Base-by-base conservation (phyloP, 23 red algal species). In the Agarophyton chilense region DNA sequence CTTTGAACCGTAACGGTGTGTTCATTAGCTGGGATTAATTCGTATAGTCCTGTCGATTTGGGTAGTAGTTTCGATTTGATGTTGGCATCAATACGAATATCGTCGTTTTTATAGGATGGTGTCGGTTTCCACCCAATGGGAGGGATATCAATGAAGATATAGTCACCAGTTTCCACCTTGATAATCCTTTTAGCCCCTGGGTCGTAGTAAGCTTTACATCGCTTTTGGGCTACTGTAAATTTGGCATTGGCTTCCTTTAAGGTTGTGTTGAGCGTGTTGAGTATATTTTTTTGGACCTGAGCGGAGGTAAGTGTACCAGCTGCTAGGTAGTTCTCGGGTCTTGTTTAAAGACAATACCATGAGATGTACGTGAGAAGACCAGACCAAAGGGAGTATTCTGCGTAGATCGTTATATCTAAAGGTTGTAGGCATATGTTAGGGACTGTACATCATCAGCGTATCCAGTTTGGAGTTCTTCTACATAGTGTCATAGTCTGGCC, bases 21-120 rank as follows among this genome's bases (percentile, higher is more conserved):
- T 7, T 41, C 38, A 21, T 36, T 17, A 5, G 34, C 1, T 1
- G 32, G 28, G 8, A 82, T 56, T 5, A 82, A 52, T 38, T 82
- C 8, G 42, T 38, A 82, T 18, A 6, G 35, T 1, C 54, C 78
- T 4, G 78, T 63, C 25, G 78, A 42, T 1, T 82, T 82, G 2
- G 55, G 52, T 28, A 82, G 29, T 3, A 82, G 54, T 54, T 82
- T 82, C 64, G n/a, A n/a, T n/a, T n/a, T n/a, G n/a, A n/a, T n/a
- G n/a, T n/a, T n/a, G n/a, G n/a, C n/a, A n/a, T n/a, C 78, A 3
- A 62, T 22, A 10, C 17, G 4, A 64, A 31, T 17, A 21, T 58
- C 78, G 24, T 82, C 54, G 17, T 47, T 34, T 41, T 82, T 29
- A 5, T 78, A 41, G 4, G 41, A 41, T 1, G 51, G 73, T 10